Evolutionary conservation across 1,284 basidiomycete species (phyloP).

Genomic region (Cryptococcus sp.): DNA sequence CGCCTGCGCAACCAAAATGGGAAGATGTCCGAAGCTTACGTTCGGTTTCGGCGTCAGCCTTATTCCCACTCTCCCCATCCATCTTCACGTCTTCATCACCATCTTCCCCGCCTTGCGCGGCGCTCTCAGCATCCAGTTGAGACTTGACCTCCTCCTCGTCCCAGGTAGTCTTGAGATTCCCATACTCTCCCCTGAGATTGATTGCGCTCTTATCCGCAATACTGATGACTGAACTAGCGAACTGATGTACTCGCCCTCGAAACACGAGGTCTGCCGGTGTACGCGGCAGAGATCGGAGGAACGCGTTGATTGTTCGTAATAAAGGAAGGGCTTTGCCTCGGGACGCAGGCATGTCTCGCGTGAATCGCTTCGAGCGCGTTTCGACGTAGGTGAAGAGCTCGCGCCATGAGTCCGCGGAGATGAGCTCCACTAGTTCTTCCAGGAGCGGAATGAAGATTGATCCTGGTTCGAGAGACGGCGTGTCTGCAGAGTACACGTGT

Average conservation of each 20-base stretch:
- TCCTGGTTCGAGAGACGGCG: slow-evolving; percentile 41
- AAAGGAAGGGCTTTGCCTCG: slow-evolving; percentile 49
- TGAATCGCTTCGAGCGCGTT: slow-evolving; percentile 44
- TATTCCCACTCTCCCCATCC: slow-evolving; percentile 16
- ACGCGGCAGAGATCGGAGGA: slow-evolving; percentile 42
- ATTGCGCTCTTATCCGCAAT: slow-evolving; percentile 50
- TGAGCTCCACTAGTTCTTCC: slow-evolving; percentile 48
- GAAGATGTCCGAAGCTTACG: too few relatives aligned
- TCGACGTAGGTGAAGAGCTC: slow-evolving; percentile 46
- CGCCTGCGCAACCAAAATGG: not conserved
- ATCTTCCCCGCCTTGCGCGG: slow-evolving; percentile 1
- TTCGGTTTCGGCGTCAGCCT: slow-evolving; percentile 1
- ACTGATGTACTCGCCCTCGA: slow-evolving; percentile 46
- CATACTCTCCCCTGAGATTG: slow-evolving; percentile 49
- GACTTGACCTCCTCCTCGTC: slow-evolving; percentile 26
- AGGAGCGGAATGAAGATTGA: slow-evolving; percentile 46
- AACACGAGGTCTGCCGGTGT: slow-evolving; percentile 48
- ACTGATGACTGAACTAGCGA: slow-evolving; percentile 44
- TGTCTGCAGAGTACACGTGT: slow-evolving; percentile 13
- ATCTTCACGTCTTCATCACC: slow-evolving; percentile 30
- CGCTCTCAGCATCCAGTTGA: slow-evolving; percentile 12
- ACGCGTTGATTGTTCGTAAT: slow-evolving; percentile 46
- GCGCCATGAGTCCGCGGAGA: slow-evolving; percentile 44
- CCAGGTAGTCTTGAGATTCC: slow-evolving; percentile 43
- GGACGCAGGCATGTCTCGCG: slow-evolving; percentile 49